phyloP scores from a whole-genome alignment of 163 green algal genomes.

The Chlamydomonas reinhardtii region DNA sequence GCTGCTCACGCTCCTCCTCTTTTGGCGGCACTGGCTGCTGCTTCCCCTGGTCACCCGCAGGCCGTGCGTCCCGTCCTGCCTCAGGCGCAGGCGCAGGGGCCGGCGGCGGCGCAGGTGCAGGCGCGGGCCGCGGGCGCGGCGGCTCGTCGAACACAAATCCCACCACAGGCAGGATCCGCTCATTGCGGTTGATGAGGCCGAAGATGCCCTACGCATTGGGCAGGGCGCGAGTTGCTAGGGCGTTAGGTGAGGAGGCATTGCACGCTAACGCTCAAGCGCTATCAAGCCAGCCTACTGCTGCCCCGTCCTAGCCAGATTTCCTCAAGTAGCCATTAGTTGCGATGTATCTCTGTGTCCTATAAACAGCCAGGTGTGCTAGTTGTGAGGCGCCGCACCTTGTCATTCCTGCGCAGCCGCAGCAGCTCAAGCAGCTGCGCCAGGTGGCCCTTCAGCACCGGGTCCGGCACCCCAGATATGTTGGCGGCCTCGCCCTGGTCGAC shows the following conservation, averaged over 20 bases:
- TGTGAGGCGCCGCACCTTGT: constrained; percentile 59
- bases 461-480: constrained; percentile 59
- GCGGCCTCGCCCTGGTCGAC: constrained; percentile 65
- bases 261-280: too few species aligned
- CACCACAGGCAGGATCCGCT: constrained; percentile 59
- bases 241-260: too few species aligned
- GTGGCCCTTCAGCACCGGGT: constrained; percentile 53
- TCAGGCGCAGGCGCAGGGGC: background rate
- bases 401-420: constrained; percentile 58
- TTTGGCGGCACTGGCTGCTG: too few species aligned
- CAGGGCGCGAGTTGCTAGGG: too few species aligned
- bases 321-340: too few species aligned
- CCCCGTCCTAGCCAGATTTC: too few species aligned
- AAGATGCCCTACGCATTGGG: constrained; percentile 69
- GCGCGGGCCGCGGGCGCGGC: constrained; percentile 12
- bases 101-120: background rate
- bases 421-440: constrained; percentile 66
- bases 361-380: too few species aligned
- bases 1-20: too few species aligned
- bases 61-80: too few species aligned
- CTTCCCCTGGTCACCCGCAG: too few species aligned
- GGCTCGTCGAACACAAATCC: constrained; percentile 75
- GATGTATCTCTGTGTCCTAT: too few species aligned
- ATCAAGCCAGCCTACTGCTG: too few species aligned
- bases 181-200: constrained; percentile 44